These are phyloP conservation scores for Fusarium bulbicola DNA, from an alignment of 2,329 filamentous ascomycete species.

Conservation along the genomic window DNA sequence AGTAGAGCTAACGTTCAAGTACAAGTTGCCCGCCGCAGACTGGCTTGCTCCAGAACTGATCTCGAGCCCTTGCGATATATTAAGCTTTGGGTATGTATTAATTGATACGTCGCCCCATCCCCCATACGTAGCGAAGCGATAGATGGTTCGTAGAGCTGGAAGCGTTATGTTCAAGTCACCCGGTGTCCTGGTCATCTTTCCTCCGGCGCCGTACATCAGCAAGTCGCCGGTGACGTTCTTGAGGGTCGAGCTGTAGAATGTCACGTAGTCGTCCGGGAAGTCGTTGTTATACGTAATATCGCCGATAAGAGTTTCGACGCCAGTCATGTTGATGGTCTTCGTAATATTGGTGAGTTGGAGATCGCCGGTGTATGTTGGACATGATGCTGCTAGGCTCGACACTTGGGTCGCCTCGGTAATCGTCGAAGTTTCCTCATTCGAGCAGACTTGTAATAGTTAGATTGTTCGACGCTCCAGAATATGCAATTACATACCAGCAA, in stretches of 20 bases:
- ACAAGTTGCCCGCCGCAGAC: fast-evolving
- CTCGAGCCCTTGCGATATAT: fast-evolving
- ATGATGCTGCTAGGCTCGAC: background rate
- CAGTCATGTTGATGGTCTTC: background rate
- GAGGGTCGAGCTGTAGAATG: background rate
- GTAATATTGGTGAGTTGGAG: background rate
- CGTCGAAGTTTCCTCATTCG: fast-evolving
- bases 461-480: fast-evolving
- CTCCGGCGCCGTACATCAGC: fast-evolving
- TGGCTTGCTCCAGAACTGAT: background rate
- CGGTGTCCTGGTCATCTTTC: fast-evolving
- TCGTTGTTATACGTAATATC: background rate
- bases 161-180: background rate
- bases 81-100: background rate
- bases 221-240: background rate
- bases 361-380: background rate
- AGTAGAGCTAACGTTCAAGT: background rate
- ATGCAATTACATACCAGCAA: fast-evolving
- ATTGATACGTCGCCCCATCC: background rate
- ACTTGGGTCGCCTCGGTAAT: background rate
- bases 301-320: background rate
- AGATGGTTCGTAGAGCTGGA: fast-evolving
- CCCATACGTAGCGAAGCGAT: fast-evolving
- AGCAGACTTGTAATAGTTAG: background rate
- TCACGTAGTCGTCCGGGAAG: background rate